These are phyloP conservation scores for Ilex asprella DNA, from an alignment of 257 asterid species.

Conservation along the genomic window DNA sequence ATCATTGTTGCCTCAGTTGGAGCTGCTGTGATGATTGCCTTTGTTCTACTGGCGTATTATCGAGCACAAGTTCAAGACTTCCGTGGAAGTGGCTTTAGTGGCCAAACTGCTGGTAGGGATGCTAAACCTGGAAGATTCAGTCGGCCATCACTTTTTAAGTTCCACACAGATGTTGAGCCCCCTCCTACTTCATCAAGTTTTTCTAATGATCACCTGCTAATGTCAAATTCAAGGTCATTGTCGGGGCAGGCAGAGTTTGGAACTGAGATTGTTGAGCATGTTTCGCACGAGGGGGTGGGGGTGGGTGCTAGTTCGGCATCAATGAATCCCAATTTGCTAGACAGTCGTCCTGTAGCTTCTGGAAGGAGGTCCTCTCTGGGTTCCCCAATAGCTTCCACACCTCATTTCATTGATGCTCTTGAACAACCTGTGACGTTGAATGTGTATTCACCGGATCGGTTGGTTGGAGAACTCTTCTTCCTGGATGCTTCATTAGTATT, in stretches of 20 bases:
- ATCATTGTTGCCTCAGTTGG: conserved; percentile 72
- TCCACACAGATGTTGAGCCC: conserved; percentile 47
- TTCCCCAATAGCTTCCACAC: conserved; percentile 69
- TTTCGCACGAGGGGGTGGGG: conserved; percentile 29
- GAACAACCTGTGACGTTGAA: conserved; percentile 62
- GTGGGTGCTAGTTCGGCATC: conserved; percentile 18
- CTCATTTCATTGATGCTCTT: conserved; percentile 51
- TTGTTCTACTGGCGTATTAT: conserved; percentile 65
- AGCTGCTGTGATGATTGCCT: conserved; percentile 67
- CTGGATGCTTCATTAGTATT: conserved; percentile 60
- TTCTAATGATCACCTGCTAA: conserved; percentile 76
- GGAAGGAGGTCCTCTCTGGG: conserved; percentile 73
- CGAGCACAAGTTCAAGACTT: conserved; percentile 51
- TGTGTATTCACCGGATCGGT: conserved; percentile 80
- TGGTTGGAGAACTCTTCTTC: conserved; percentile 77
- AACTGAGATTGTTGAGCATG: conserved; percentile 65
- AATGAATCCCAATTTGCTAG: conserved; percentile 28
- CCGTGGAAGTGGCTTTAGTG: conserved; percentile 39
- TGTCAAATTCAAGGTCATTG: conserved; percentile 57
- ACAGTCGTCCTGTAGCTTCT: conserved; percentile 43
- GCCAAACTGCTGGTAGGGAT: conserved; percentile 45
- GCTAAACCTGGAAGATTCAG: conserved; percentile 51
- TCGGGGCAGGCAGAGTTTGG: conserved; percentile 53
- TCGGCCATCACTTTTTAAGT: conserved; percentile 59
- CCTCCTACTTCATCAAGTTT: conserved; percentile 73